Base-by-base conservation (phyloP, 2,329 filamentous ascomycete species). In the Reticulascus tulasneorum region DNA sequence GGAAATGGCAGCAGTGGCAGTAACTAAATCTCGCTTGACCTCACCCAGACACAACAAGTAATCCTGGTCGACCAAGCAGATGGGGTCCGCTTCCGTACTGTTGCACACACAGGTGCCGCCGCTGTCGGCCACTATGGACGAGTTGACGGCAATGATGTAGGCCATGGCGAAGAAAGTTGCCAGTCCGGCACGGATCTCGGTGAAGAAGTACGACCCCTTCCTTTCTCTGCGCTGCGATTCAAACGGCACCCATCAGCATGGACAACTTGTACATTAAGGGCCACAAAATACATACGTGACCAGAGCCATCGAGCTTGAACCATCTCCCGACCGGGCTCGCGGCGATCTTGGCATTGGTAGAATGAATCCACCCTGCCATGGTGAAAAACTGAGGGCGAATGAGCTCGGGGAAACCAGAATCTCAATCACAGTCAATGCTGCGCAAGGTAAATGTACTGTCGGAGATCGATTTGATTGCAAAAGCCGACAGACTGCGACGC, bases 1-100 rank as follows among this genome's bases (percentile, higher is more conserved):
- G 11, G 86, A 75, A 47, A 93, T 90, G 36, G 87, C 87, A 28
- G 88, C 86, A 5, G 88, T 94, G 9, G 84, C 87, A 7, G 88
- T 94, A 36, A 94, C 83, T 24, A 90, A 64, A 54, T 94, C 88
- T 21, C 86, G 79, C 59, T 84, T 84, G 54, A 91, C 58, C 45
- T 72, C 74, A 50, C 70, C 59, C 46, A 68, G 61, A 55, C 84
- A 88, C n/a, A 82, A 60, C 44, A 72, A 55, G 49, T 88, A 88
- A 16, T 74, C 74, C 5, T 66, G 52, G 53, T 85, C 69, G 29
- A 44, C 44, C 25, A 52, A 47, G 57, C 81, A 85, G 21, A 71
- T 54, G 9, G 66, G 69, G 49, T 79, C 73, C 11, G 66, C 69
- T 3, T 55, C 45, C 23, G 63, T 66, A 15, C 62, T 62, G 17